Base-by-base conservation (phyloP, 345 rosid genomes). In the Carallia brachiata region DNA sequence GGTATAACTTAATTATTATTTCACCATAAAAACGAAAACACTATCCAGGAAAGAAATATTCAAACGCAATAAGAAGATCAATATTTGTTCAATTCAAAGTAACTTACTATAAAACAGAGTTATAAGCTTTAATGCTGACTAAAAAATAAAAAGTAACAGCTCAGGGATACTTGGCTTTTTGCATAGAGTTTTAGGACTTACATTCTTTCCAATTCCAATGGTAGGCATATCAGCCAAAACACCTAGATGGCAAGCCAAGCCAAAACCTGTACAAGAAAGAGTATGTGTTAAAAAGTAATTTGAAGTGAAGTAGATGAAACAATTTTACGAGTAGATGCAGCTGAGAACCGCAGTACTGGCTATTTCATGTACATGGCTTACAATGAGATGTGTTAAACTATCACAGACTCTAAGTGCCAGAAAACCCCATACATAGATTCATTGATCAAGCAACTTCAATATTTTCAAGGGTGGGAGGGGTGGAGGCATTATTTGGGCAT, bases 181-280 rank as follows among this genome's bases (percentile, higher is more conserved):
- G 48, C 36, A 19, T 27, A 50, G 34, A 39, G 50, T 37, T n/a
- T 34, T 31, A 53, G 39, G 63, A 67, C 81, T 75, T 81, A 88
- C 97, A 56, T 86, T 91, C 76, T 94, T 94, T 68, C 95, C 93
- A 17, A 94, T 78, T 58, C 97, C 97, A 78, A 88, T 85, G 30
- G 98, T 78, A 34, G 97, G 95, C 23, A 90, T 69, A 78, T 90
- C 61, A 64, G 87, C 97, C 72, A 90, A 77, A 76, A 94, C 95
- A 68, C 97, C 96, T 39, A 88, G 72, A 82, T 94, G 96, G 74
- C 89, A 88, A 57, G 97, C 97, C 83, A 88, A 79, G 69, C 98
- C 97, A 82, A 91, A 91, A 72, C 97, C 98, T 93, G 65, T 7
- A 69, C 36, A 65, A 73, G 23, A 70, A 70, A 67, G 58, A 52